Conservation (phyloP, 768 basidiomycete species). For the Agaricus blazei region DNA sequence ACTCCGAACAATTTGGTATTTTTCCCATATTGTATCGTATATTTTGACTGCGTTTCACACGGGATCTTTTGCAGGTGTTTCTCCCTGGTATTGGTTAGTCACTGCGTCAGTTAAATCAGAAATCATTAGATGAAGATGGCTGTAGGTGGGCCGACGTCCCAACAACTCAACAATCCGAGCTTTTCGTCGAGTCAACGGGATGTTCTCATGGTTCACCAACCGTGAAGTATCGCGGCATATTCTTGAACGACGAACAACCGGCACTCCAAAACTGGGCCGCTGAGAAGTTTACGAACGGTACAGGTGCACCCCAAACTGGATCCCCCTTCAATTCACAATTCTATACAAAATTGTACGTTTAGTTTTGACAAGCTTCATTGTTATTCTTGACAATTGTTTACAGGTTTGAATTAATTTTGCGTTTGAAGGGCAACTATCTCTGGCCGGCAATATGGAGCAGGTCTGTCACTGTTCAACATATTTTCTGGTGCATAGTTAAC, state of each 20-base stretch:
- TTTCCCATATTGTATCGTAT: neutral
- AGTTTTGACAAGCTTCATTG: neutral
- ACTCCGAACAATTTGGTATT: constrained; percentile 63
- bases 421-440: constrained; percentile 64
- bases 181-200: constrained; percentile 41
- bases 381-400: constrained; percentile 1
- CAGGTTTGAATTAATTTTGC: constrained; percentile 62
- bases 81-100: constrained; percentile 63
- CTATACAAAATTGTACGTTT: constrained; percentile 47
- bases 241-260: constrained; percentile 77
- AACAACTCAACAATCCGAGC: constrained; percentile 38
- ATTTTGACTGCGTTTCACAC: constrained; percentile 4
- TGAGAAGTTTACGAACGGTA: constrained; percentile 63
- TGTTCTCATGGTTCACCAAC: constrained; percentile 58
- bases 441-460: constrained; percentile 57
- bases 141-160: constrained; percentile 82
- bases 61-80: constrained; percentile 38
- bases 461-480: constrained; percentile 16
- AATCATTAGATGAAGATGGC: constrained; percentile 4
- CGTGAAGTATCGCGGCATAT: constrained; percentile 67
- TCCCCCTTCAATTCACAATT: constrained; percentile 62
- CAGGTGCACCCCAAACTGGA: constrained; percentile 39
- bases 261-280: constrained; percentile 67
- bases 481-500: neutral
- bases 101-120: neutral